Conservation (phyloP, 495 filamentous ascomycete species). For the Penicillium angulare region DNA sequence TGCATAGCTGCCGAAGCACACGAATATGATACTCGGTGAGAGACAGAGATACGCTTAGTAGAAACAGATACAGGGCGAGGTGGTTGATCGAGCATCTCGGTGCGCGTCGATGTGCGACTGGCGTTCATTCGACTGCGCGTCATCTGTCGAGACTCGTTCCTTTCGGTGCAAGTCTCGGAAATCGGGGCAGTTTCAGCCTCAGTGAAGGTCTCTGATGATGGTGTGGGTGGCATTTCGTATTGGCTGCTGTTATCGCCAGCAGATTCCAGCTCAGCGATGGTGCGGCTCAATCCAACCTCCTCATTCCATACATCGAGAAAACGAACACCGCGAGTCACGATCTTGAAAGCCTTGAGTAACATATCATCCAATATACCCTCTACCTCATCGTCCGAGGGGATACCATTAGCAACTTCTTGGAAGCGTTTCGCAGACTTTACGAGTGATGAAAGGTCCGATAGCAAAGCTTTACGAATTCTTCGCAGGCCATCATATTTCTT, state of each 20-base stretch:
- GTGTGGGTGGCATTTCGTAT: slow-evolving; percentile 63
- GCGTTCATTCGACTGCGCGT: slow-evolving; percentile 38
- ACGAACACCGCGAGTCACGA: slow-evolving; percentile 84
- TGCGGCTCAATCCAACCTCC: slow-evolving; percentile 62
- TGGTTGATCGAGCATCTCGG: slow-evolving; percentile 32
- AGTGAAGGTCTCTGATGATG: slow-evolving; percentile 59
- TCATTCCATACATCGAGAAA: slow-evolving; percentile 91
- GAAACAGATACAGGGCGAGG: slow-evolving; percentile 34
- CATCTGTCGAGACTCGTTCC: slow-evolving; percentile 36
- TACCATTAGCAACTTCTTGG: slow-evolving; percentile 58
- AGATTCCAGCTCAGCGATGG: slow-evolving; percentile 57
- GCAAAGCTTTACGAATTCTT: slow-evolving; percentile 75
- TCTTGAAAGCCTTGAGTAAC: slow-evolving; percentile 88
- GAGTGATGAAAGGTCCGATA: slow-evolving; percentile 84
- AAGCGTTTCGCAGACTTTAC: slow-evolving; percentile 84
- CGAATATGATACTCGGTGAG: slow-evolving; percentile 56
- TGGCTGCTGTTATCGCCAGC: slow-evolving; percentile 23
- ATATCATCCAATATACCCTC: slow-evolving; percentile 86
- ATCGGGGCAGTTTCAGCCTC: slow-evolving; percentile 14
- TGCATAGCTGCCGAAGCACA: slow-evolving; percentile 41
- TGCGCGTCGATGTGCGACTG: slow-evolving; percentile 39
- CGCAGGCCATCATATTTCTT: slow-evolving; percentile 73
- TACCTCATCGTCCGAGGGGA: slow-evolving; percentile 55
- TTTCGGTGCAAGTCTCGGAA: slow-evolving; percentile 26
- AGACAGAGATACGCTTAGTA: slow-evolving; percentile 53